phyloP scores from a whole-genome alignment of 2,329 filamentous ascomycete species.

The Sclerotinia glacialis region DNA sequence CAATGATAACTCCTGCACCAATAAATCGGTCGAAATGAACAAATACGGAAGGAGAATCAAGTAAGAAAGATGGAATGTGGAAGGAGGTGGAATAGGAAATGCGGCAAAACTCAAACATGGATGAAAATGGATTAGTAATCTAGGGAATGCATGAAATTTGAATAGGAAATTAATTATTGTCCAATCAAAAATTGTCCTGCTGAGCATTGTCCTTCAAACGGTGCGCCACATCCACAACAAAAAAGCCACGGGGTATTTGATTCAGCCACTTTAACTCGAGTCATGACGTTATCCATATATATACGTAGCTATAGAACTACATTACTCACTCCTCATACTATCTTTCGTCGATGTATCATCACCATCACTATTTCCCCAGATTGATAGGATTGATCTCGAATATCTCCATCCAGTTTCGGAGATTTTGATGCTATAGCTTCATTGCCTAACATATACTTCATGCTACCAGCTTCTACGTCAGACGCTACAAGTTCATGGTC shows the following conservation, averaged over 20 bases:
- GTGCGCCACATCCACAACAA: not conserved
- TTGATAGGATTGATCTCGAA: not conserved
- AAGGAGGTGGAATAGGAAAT: not conserved
- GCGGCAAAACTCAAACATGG: not conserved
- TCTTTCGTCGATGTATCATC: not conserved
- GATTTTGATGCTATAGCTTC: not conserved
- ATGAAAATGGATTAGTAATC: not conserved
- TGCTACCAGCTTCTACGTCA: not conserved
- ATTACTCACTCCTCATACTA: not conserved
- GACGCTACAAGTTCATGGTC: not conserved
- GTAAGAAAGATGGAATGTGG: not conserved
- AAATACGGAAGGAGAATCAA: conserved; percentile 1
- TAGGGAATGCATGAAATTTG: not conserved
- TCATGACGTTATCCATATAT: no score
- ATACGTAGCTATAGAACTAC: no score
- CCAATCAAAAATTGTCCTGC: not conserved
- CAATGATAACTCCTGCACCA: not conserved
- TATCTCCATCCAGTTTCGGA: not conserved
- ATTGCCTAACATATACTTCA: not conserved
- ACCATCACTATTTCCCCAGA: not conserved
- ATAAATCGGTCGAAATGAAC: not conserved
- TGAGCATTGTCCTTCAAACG: not conserved
- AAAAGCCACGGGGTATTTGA: not conserved
- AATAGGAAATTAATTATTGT: not conserved
- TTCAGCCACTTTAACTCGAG: not conserved